These are phyloP conservation scores for Saccharum hybrid DNA, from an alignment of 202 grass and related monocot genomes.

Conservation along the genomic window DNA sequence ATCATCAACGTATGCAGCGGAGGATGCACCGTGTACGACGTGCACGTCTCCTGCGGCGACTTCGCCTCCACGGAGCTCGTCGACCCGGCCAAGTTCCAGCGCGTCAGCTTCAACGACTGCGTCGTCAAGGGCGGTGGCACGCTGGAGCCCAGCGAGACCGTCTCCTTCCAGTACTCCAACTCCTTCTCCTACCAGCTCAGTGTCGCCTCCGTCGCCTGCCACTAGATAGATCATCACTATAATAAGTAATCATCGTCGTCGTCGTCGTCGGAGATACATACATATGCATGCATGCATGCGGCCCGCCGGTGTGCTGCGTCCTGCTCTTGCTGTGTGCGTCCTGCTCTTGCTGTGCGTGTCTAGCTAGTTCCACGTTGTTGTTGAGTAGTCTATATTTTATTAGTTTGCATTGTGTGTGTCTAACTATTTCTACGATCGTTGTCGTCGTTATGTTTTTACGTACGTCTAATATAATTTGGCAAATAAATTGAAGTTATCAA, in stretches of 20 bases:
- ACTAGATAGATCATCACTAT: not conserved
- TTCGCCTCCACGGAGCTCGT: constrained; percentile 43
- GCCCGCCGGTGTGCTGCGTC: no score
- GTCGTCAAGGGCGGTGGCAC: constrained; percentile 3
- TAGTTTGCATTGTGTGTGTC: not conserved
- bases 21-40: constrained; percentile 16
- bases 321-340: not conserved
- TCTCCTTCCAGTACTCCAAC: constrained; percentile 43
- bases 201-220: constrained; percentile 24
- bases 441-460: no score
- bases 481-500: no score
- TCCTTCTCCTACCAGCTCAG: constrained; percentile 24
- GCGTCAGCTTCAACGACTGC: constrained; percentile 36
- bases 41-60: constrained; percentile 36
- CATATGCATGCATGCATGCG: no score
- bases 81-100: constrained; percentile 36
- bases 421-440: no score
- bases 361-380: not conserved
- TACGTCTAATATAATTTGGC: no score
- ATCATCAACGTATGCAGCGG: constrained; percentile 30
- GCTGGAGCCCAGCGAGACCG: constrained; percentile 17
- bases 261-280: no score
- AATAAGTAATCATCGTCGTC: no score
- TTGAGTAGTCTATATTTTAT: not conserved
- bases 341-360: no score